Conservation (phyloP, 2,329 filamentous ascomycete species). For the Dothiorella sarmentorum region DNA sequence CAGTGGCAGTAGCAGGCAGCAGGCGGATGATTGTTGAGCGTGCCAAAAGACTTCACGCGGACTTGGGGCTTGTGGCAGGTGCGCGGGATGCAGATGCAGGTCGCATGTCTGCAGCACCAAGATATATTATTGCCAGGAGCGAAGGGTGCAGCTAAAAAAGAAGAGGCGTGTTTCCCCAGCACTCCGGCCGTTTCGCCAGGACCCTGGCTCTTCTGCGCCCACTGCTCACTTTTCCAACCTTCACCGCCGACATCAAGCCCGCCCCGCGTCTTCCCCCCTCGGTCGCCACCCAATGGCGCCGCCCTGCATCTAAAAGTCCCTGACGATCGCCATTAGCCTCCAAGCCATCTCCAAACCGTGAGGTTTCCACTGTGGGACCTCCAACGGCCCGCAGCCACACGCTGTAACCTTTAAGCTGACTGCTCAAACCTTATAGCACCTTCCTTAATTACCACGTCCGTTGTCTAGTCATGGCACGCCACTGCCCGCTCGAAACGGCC, state of each 20-base stretch:
- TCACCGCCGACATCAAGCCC: neutral
- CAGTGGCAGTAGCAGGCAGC: neutral
- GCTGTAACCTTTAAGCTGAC: neutral
- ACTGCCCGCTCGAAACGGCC: too few relatives aligned
- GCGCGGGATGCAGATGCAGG: neutral
- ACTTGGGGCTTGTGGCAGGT: neutral
- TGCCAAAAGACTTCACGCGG: neutral
- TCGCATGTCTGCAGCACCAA: neutral
- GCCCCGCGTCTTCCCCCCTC: slow-evolving; percentile 4
- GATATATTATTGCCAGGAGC: too few relatives aligned
- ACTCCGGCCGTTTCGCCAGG: slow-evolving; percentile 1
- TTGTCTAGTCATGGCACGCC: too few relatives aligned
- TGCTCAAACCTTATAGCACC: neutral
- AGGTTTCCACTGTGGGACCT: neutral
- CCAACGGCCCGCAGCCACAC: slow-evolving; percentile 1
- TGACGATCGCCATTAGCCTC: slow-evolving; percentile 11
- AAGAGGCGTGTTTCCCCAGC: neutral
- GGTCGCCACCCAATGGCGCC: slow-evolving; percentile 11
- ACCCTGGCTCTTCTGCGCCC: neutral
- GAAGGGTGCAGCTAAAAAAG: neutral
- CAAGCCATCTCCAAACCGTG: neutral
- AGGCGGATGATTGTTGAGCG: neutral
- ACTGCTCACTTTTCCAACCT: neutral
- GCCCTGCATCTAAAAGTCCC: neutral
- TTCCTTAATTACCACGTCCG: neutral